Percentiles rank a stretch among this genome's conserved stretches.
phyloP scores from a whole-genome alignment of 1,139 yeast genomes.

The Tardiomyces blankii region DNA sequence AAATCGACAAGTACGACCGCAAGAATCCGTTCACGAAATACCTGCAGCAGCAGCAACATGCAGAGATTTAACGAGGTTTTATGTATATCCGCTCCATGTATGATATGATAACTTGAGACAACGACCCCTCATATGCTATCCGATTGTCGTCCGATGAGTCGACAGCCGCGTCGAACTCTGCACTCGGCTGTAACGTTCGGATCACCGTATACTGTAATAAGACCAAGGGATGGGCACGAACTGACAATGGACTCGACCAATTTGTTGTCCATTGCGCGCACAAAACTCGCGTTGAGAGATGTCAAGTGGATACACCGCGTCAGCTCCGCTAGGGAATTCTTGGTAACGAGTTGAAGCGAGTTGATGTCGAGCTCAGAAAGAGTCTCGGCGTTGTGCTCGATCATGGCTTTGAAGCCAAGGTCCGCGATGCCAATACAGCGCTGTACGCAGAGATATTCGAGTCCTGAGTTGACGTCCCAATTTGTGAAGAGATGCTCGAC shows the following conservation, averaged over 20 bases:
- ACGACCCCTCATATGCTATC: conserved; percentile 34
- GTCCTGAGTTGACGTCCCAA: conserved; percentile 46
- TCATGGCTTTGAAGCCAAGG: conserved; percentile 44
- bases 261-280: conserved; percentile 58
- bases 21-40: conserved; percentile 9
- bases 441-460: conserved; percentile 49
- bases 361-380: conserved; percentile 61
- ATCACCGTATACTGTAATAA: conserved; percentile 72
- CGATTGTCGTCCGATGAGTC: conserved; percentile 68
- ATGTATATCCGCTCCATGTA: not conserved
- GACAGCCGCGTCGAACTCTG: conserved; percentile 36
- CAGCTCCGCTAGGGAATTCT: conserved; percentile 37
- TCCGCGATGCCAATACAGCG: conserved; percentile 61
- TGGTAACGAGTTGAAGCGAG: conserved; percentile 51
- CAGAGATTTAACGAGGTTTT: too few relatives aligned
- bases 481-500: conserved; percentile 44
- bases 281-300: conserved; percentile 64
- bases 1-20: conserved; percentile 10
- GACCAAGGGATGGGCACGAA: conserved; percentile 46
- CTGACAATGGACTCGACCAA: conserved; percentile 42
- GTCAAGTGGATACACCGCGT: conserved; percentile 45
- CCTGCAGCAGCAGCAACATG: conserved; percentile 6
- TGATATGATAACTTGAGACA: not conserved
- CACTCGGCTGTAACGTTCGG: conserved; percentile 48
- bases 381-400: conserved; percentile 55